Base-by-base conservation (phyloP, 371 early-diverging fungal genomes). In the Neoconidiobolus thromboides region DNA sequence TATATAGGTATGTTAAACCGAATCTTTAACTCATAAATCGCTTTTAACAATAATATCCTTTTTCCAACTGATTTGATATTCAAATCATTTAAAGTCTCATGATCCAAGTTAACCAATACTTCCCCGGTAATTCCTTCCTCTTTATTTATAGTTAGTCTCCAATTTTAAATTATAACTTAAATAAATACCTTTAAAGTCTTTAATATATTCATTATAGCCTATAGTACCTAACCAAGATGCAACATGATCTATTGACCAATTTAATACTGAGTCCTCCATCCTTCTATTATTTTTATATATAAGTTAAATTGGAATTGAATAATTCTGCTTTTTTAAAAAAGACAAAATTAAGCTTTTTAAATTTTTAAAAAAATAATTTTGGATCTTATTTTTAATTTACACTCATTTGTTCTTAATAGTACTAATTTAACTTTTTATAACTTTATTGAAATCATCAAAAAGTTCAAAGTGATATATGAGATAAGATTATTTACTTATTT, bases 1-100 rank as follows among this genome's bases (percentile, higher is more conserved):
- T 87, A 86, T n/a, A 91, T 71, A 4, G 87, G 85, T 43, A 93
- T 75, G 38, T 84, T 82, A 61, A 83, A 76, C 46, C 76, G 6
- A 3, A 58, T 5, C 40, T 58, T 58, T 12, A 58, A 38, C 36
- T 58, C 58, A 36, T 58, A 58, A 2, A 58, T 39, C n/a, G 58
- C 58, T 39, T 58, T 58, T 39, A 58, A 48, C 2, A 58, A 43
- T n/a, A 43, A 26, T 3, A 58, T 26, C 36, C 58, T n/a, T 37
- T 48, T 58, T 36, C 58, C 58, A 2, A 58, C 58, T 40, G 58
- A 58, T 26, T 12, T 46, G 4, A 58, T 43, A 2, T 10, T 7
- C 40, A 58, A 12, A n/a, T 58, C 58, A 6, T 12, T 37, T 14
- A 58, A 44, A 49, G 36, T 7, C 40, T 58, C 58, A 39, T 58